A percentile compares a stretch with the other conserved stretches of the same genome.
These are phyloP conservation scores for Amanita polypyramis DNA, from an alignment of 768 basidiomycete genomes.

Conservation along the genomic window DNA sequence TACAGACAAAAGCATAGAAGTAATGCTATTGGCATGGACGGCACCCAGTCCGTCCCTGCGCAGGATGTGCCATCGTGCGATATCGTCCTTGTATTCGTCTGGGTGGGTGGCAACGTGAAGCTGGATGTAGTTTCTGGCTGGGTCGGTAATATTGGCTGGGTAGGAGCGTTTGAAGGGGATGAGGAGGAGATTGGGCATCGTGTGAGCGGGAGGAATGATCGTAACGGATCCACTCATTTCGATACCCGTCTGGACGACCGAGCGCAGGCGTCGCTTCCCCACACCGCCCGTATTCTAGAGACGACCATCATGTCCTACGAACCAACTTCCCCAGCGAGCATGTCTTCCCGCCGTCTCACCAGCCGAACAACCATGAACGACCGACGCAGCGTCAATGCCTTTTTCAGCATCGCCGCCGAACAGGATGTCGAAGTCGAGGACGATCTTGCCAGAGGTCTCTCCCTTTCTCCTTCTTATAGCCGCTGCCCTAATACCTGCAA, in stretches of 20 bases:
- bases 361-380: slow-evolving; percentile 77
- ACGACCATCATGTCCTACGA: slow-evolving; percentile 50
- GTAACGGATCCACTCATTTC: background rate
- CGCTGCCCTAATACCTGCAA: slow-evolving; percentile 6
- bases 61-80: slow-evolving; percentile 57
- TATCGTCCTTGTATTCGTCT: slow-evolving; percentile 75
- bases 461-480: slow-evolving; percentile 3
- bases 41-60: slow-evolving; percentile 43
- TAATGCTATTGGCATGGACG: slow-evolving; percentile 47
- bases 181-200: slow-evolving; percentile 69
- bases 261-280: slow-evolving; percentile 35
- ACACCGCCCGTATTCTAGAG: slow-evolving; percentile 9
- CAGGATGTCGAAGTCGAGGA: slow-evolving; percentile 98
- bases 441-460: slow-evolving; percentile 82
- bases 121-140: slow-evolving; percentile 58
- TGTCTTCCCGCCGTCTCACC: slow-evolving; percentile 62
- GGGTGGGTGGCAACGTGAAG: slow-evolving; percentile 65
- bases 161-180: slow-evolving; percentile 71
- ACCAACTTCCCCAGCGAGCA: slow-evolving; percentile 50
- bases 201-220: background rate
- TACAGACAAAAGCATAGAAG: slow-evolving; percentile 48
- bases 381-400: slow-evolving; percentile 89
- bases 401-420: slow-evolving; percentile 97
- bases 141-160: slow-evolving; percentile 38
- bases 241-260: slow-evolving; percentile 15